Evolutionary conservation across 495 filamentous ascomycete species (phyloP), one percentile per base, ranked within the genome.

Genomic region (Xylaria venustula): DNA sequence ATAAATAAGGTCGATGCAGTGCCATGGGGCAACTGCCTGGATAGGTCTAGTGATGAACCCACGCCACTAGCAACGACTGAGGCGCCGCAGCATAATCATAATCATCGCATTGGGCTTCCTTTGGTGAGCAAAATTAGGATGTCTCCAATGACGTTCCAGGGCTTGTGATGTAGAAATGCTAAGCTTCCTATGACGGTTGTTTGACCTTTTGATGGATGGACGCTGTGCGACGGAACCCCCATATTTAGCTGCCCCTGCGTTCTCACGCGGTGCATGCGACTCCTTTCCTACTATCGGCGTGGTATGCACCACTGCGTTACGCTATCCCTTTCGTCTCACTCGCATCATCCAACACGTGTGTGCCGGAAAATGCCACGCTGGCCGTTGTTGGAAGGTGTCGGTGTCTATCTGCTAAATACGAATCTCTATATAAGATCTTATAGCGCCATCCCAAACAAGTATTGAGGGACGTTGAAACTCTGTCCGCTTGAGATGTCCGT

Each of bases 171-270:
- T 26, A 28, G n/a, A n/a, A n/a, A n/a, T n/a, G n/a, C n/a, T n/a
- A n/a, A n/a, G 32, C 40, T 32, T 45, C 40, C 20, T 23, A 20
- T 19, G 9, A 55, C 11, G 40, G 23, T n/a, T 9, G 41, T 45
- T 17, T 44, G 37, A 23, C 14, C 15, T 14, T 34, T 28, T n/a
- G 53, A 44, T n/a, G n/a, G n/a, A n/a, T n/a, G n/a, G n/a, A n/a
- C n/a, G n/a, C n/a, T n/a, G n/a, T n/a, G n/a, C n/a, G n/a, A n/a
- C n/a, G n/a, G n/a, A n/a, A n/a, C n/a, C n/a, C n/a, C n/a, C n/a
- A n/a, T n/a, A n/a, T n/a, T n/a, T n/a, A n/a, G n/a, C n/a, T n/a
- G 25, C 52, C 52, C 52, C 52, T 55, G 53, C 53, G 6, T 45
- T 34, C 53, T 14, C 26, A 44, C 53, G 40, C 26, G 37, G n/a